A percentile compares a stretch with the other conserved stretches of the same genome.
phyloP scores from a whole-genome alignment of 2,329 filamentous ascomycete genomes.

The Penicillium sp. region DNA sequence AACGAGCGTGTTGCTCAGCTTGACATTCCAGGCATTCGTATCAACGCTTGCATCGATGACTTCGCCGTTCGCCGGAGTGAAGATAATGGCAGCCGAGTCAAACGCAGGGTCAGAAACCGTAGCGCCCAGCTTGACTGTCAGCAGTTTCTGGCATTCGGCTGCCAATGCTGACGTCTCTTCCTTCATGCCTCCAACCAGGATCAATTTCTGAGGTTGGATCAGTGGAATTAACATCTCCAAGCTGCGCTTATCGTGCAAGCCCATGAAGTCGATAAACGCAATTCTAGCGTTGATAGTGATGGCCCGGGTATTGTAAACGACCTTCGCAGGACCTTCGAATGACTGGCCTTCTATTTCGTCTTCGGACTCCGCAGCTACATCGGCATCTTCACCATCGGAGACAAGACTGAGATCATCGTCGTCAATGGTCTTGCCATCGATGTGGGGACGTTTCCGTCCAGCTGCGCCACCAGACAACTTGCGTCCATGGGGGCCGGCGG shows the following conservation, averaged over 20 bases:
- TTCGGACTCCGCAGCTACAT: conserved; percentile 55
- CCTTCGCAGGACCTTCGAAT: conserved; percentile 69
- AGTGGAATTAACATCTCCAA: conserved; percentile 92
- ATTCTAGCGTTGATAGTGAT: conserved; percentile 71
- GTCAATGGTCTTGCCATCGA: conserved; percentile 30
- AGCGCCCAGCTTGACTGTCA: conserved; percentile 44
- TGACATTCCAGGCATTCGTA: conserved; percentile 95
- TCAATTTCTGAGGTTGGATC: conserved; percentile 89
- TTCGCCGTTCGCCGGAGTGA: conserved; percentile 72
- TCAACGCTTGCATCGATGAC: conserved; percentile 89
- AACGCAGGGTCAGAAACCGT: conserved; percentile 40
- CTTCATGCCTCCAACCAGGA: conserved; percentile 77
- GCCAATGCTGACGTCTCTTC: conserved; percentile 78
- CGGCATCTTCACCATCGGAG: conserved; percentile 56
- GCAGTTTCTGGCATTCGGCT: conserved; percentile 70
- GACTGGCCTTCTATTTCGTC: conserved; percentile 51
- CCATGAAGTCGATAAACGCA: conserved; percentile 86
- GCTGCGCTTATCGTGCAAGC: conserved; percentile 88
- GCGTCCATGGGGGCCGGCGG: conserved; percentile 42
- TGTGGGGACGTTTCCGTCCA: conserved; percentile 60
- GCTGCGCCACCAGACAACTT: conserved; percentile 40
- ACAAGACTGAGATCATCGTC: conserved; percentile 48
- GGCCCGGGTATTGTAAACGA: conserved; percentile 61
- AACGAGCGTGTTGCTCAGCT: conserved; percentile 78
- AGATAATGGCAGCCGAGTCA: conserved; percentile 64